phyloP scores from a whole-genome alignment of 306 rosid genomes.

The Prunus padus region DNA sequence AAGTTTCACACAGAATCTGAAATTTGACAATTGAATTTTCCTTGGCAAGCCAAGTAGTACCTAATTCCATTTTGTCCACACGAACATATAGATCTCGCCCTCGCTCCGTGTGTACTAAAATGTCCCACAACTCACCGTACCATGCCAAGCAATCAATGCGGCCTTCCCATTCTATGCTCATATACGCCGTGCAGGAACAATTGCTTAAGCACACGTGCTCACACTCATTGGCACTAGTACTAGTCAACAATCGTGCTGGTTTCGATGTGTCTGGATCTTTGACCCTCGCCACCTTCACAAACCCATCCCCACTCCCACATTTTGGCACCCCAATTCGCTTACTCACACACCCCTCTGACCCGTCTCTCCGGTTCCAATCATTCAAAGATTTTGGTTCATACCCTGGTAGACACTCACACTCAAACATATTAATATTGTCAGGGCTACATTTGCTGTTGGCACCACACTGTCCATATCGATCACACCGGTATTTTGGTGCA shows the following conservation, averaged over 20 bases:
- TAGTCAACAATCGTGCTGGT: constrained; percentile 25
- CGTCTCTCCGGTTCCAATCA: constrained; percentile 38
- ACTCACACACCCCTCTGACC: constrained; percentile 54
- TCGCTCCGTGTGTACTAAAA: constrained; percentile 20
- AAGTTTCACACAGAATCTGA: too few relatives aligned
- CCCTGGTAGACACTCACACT: constrained; percentile 55
- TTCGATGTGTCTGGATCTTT: constrained; percentile 45
- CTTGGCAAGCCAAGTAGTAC: background rate
- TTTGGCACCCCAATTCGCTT: constrained; percentile 9
- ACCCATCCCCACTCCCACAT: constrained; percentile 59
- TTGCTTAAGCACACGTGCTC: constrained; percentile 36
- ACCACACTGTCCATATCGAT: constrained; percentile 44
- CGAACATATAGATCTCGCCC: constrained; percentile 47
- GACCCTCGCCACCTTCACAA: constrained; percentile 25
- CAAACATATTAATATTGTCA: constrained; percentile 13
- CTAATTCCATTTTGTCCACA: constrained; percentile 29
- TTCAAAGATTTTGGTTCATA: constrained; percentile 37
- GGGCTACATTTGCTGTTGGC: constrained; percentile 44
- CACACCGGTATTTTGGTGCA: constrained; percentile 36
- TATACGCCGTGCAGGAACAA: constrained; percentile 55
- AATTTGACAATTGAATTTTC: background rate
- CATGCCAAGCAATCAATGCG: constrained; percentile 43
- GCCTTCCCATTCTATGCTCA: constrained; percentile 22
- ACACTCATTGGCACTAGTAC: constrained; percentile 32
- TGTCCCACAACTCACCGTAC: constrained; percentile 46